Base-by-base conservation (phyloP, 257 asterid genomes). In the Solanum bulbocastanum region DNA sequence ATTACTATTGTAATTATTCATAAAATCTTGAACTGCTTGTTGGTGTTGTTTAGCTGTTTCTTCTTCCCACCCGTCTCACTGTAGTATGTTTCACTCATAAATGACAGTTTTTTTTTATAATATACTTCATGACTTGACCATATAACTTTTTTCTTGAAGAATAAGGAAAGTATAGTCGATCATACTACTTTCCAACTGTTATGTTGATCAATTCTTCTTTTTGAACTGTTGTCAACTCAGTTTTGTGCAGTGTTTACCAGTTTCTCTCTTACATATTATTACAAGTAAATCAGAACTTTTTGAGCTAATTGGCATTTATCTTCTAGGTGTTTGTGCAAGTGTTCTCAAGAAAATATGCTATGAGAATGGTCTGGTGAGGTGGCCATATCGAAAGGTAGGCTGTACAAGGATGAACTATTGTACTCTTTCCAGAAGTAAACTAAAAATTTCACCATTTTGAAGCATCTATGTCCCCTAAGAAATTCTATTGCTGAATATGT, bases 321-420 rank as follows among this genome's bases (percentile, higher is more conserved):
- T 79, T 88, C 88, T 94, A 94, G 98, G 96, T 90, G 94, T 94
- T 85, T 93, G 92, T 73, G 89, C 94, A 22, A 90, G 93, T 89
- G 95, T 91, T 44, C 85, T 94, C 58, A 94, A 92, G 93, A 92
- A 91, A 87, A 91, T 94, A 62, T 94, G 95, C 90, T 90, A 94
- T 30, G 96, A 95, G 8, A 93, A 93, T 90, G 98, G 96, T 75
- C 92, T 94, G 35, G 90, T 88, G 60, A 88, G 95, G 90, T 95
- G 95, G 96, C 98, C 98, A 20, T 91, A 92, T 82, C 93, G 96
- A 85, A 91, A 94, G 93, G 98, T 94, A 86, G 52, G 88, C 37
- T 76, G 40, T 86, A 40, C 22, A 23, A 15, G 62, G 58, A 73
- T 49, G 86, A 82, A 5, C 16, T 16, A 18, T 44, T 82, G 65